Evolutionary conservation across 441 rosid genomes (phyloP).

Genomic region (Populus tomentosa): DNA sequence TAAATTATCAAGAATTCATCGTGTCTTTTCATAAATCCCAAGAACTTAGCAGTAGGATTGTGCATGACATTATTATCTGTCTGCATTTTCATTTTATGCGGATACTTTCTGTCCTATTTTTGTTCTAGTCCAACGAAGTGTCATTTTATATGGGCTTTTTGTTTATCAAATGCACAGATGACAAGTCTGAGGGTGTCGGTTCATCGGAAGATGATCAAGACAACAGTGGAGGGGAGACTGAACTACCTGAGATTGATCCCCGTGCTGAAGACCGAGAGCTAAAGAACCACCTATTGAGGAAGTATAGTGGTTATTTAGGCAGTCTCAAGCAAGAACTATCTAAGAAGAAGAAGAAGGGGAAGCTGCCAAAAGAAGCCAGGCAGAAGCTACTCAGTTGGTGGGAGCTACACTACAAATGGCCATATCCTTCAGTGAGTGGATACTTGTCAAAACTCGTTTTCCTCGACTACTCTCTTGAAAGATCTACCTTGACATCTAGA

Average conservation of each 20-base stretch:
- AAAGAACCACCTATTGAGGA: constrained; percentile 81
- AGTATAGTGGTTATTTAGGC: constrained; percentile 88
- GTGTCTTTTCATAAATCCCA: too few species aligned
- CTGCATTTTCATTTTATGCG: background rate
- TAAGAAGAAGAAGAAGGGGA: constrained; percentile 98
- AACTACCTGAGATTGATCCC: constrained; percentile 77
- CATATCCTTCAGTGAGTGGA: constrained; percentile 81
- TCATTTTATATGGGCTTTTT: too few species aligned
- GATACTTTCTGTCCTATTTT: background rate
- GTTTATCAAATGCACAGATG: constrained; percentile 47
- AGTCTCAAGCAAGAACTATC: constrained; percentile 95
- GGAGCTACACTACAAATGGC: constrained; percentile 99
- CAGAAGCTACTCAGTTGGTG: constrained; percentile 98
- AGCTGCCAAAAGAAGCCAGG: constrained; percentile 96
- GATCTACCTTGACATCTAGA: background rate
- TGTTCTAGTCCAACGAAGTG: background rate
- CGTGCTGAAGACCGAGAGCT: constrained; percentile 88
- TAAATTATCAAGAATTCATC: too few species aligned
- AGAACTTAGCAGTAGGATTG: background rate
- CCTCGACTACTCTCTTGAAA: background rate
- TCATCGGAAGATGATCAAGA: constrained; percentile 92
- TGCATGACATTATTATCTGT: background rate
- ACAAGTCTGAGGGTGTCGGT: constrained; percentile 69
- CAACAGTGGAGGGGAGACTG: constrained; percentile 82
- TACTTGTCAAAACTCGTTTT: background rate